Base-by-base conservation (phyloP, 2,329 filamentous ascomycete genomes). In the Coniochaeta sp. region DNA sequence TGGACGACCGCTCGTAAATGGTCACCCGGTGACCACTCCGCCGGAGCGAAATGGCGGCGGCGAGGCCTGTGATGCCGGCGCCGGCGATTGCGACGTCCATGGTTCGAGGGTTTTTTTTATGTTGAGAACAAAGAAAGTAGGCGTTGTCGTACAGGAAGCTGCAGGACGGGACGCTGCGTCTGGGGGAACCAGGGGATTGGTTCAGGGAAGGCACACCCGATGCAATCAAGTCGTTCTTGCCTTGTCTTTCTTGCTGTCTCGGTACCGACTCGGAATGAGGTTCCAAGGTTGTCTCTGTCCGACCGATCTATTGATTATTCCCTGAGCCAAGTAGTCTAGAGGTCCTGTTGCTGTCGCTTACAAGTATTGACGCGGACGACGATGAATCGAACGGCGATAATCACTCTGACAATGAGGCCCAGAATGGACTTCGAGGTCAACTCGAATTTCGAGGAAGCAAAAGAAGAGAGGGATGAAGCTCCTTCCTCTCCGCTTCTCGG, bases 31-130 rank as follows among this genome's bases (percentile, higher is more conserved):
- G 63, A 1, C 56, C 54, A 8, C 61, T 61, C 13, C 58, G 53
- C 50, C 60, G 60, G 2, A 65, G 59, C 6, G 61, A 59, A 8
- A 67, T 58, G n/a, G 62, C 65, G 9, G 63, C 61, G 7, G 61
- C 56, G 6, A 67, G 55, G 9, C 65, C 65, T 20, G 63, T 62
- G 30, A 66, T 60, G 20, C 65, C 65, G 26, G 62, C 65, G 22
- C 64, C 66, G 49, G 63, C 59, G 35, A 66, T 55, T 7, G 24
- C 45, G 6, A 47, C 16, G 45, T 47, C 27, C 57, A 55, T 51
- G 45, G 45, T 42, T 20, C 16, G 33, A 38, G 6, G 33, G 4
- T 35, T 10, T 14, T 28, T 18, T 18, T 14, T 16, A 16, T n/a
- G 24, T 47, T 26, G 32, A 4, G 40, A 3, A 26, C 14, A 22